Conservation (phyloP, 768 basidiomycete species). For the Podaxis carcinomalis region DNA sequence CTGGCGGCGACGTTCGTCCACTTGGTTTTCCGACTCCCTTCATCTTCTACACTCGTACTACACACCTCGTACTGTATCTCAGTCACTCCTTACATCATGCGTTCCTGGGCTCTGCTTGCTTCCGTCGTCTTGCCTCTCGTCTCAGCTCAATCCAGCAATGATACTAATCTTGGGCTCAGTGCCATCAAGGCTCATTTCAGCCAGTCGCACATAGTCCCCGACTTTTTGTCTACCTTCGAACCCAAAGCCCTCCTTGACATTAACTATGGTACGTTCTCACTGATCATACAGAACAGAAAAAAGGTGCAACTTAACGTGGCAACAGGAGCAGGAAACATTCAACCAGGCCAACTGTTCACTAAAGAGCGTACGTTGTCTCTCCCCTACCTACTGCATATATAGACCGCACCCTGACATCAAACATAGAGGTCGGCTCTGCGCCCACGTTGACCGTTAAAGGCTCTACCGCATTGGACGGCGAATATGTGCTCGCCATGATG, state of each 20-base stretch:
- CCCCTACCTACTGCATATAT: background rate
- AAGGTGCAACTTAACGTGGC: slow-evolving; percentile 1
- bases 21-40: background rate
- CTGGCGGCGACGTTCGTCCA: background rate
- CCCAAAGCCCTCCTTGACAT: slow-evolving; percentile 57
- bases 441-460: slow-evolving; percentile 53
- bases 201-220: slow-evolving; percentile 57
- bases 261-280: slow-evolving; percentile 33
- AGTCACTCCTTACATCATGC: slow-evolving; percentile 25
- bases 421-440: slow-evolving; percentile 48
- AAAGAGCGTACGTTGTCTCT: slow-evolving; percentile 45
- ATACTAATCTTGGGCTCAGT: slow-evolving; percentile 40
- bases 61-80: slow-evolving; percentile 4
- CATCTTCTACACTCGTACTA: background rate
- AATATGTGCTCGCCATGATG: slow-evolving; percentile 69
- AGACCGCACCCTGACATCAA: background rate
- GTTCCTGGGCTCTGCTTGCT: slow-evolving; percentile 27
- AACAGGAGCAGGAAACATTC: slow-evolving; percentile 40
- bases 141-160: slow-evolving; percentile 34
- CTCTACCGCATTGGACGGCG: slow-evolving; percentile 43
- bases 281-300: background rate
- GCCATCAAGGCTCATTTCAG: slow-evolving; percentile 68
- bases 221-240: slow-evolving; percentile 52
- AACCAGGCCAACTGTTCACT: slow-evolving; percentile 56
- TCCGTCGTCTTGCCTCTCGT: slow-evolving; percentile 38